Evolutionary conservation across 2,329 filamentous ascomycete genomes (phyloP).

Genomic region (Pseudopithomyces maydicus): DNA sequence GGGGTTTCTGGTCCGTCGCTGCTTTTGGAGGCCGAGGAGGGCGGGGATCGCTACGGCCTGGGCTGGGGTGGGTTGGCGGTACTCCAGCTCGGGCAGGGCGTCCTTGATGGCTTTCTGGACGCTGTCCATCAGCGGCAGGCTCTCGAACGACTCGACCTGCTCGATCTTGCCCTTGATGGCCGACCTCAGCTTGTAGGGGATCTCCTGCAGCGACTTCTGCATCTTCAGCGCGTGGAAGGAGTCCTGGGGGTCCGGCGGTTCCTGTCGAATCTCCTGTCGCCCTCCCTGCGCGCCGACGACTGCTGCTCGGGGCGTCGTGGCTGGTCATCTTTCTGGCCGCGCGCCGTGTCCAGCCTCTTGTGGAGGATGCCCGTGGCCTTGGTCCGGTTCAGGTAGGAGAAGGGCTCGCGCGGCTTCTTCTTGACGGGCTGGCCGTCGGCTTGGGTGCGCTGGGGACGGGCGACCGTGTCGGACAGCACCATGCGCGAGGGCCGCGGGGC

Average conservation of each 20-base stretch:
- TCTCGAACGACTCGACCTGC: conserved; percentile 77
- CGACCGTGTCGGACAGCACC: conserved; percentile 52
- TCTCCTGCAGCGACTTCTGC: conserved; percentile 77
- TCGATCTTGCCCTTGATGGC: conserved; percentile 65
- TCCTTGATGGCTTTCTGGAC: conserved; percentile 78
- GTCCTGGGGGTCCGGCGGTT: conserved; percentile 45
- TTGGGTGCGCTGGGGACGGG: conserved; percentile 17
- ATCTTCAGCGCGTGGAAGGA: conserved; percentile 88
- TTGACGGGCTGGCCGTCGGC: conserved; percentile 23
- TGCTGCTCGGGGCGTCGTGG: not conserved
- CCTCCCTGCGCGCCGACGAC: not conserved
- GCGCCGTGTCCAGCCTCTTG: conserved; percentile 13
- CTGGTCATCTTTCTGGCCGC: conserved; percentile 17
- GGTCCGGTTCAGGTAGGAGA: conserved; percentile 40
- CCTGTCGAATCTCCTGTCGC: conserved; percentile 22
- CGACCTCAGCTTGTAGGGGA: conserved; percentile 74
- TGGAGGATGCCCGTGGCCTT: conserved; percentile 32
- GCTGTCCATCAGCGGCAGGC: conserved; percentile 75
- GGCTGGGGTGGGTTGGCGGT: conserved; percentile 83
- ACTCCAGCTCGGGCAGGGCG: conserved; percentile 73
- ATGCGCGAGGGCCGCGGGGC: conserved; percentile 55
- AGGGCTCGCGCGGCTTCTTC: conserved; percentile 35
- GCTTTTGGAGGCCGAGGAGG: conserved; percentile 65
- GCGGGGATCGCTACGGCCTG: conserved; percentile 88
- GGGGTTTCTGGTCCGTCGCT: conserved; percentile 32